These are phyloP conservation scores for Collariella sp. DNA, from an alignment of 495 filamentous ascomycete species.

Conservation along the genomic window DNA sequence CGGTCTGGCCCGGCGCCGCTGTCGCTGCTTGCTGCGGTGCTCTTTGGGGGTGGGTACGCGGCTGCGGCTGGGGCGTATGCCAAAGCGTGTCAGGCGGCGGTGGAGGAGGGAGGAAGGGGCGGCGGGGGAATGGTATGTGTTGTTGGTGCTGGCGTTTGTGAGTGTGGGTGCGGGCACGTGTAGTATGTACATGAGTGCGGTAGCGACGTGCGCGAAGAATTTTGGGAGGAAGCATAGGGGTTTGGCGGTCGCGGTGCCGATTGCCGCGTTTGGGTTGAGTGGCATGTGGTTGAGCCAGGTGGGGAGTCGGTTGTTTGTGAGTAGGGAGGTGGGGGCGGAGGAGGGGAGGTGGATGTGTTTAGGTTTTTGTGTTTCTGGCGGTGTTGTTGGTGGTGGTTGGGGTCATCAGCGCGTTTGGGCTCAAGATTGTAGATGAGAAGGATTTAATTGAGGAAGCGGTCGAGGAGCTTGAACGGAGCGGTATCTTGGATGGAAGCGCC, in stretches of 20 bases:
- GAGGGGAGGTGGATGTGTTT: slow-evolving; percentile 75
- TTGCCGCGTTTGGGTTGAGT: slow-evolving; percentile 85
- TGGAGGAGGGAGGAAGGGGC: slow-evolving; percentile 5
- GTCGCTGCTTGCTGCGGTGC: slow-evolving; percentile 55
- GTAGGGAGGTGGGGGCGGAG: slow-evolving; percentile 44
- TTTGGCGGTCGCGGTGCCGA: slow-evolving; percentile 79
- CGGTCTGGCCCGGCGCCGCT: slow-evolving; percentile 70
- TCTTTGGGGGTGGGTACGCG: slow-evolving; percentile 76
- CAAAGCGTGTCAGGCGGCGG: not conserved
- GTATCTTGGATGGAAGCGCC: slow-evolving; percentile 55
- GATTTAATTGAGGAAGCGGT: slow-evolving; percentile 82
- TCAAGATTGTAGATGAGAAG: slow-evolving; percentile 53
- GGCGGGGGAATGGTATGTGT: slow-evolving; percentile 63
- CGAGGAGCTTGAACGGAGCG: slow-evolving; percentile 75
- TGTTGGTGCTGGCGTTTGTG: slow-evolving; percentile 80
- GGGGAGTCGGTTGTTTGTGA: slow-evolving; percentile 67
- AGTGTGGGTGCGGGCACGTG: slow-evolving; percentile 73
- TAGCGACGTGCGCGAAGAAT: slow-evolving; percentile 95
- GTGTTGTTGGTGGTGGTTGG: slow-evolving; percentile 59
- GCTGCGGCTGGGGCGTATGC: slow-evolving; percentile 70
- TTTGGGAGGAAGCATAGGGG: slow-evolving; percentile 84
- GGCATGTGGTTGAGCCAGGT: slow-evolving; percentile 93
- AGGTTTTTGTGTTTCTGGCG: slow-evolving; percentile 78
- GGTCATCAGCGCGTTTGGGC: slow-evolving; percentile 59
- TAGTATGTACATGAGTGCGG: slow-evolving; percentile 74